Evolutionary conservation across 163 green algal genomes (phyloP), one percentile per base, ranked within the genome.

Genomic region (Prototheca cutis): DNA sequence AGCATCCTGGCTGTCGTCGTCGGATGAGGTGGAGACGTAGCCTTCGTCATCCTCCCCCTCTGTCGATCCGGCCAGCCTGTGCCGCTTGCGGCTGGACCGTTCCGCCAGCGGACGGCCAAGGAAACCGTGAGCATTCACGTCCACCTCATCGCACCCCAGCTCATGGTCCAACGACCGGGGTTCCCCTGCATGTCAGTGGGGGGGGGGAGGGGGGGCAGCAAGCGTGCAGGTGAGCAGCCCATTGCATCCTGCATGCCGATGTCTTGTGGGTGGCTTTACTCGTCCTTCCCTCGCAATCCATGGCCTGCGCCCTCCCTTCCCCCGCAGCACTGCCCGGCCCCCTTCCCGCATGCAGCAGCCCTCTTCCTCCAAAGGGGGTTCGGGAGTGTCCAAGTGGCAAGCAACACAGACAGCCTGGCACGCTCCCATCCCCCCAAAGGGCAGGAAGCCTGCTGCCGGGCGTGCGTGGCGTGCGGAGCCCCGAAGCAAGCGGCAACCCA

Each of bases 141-240:
- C 62, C 2, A 67, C 42, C 48, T 70, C 65, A 1, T 68, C 68
- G 1, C 18, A 6, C 21, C 39, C 55, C 36, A 47, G 63, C 32
- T 40, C 28, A 42, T 67, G 68, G 4, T 29, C 18, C 4, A 48
- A 4, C 3, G 62, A 49, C 4, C 58, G 56, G 36, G 62, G 54
- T 53, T 72, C 63, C 34, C 54, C 63, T 71, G 63, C 63, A 60
- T n/a, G 36, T 2, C 42, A 51, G 10, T 51, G 6, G 25, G 25
- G 42, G 42, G 10, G 10, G 42, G 42, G 6, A 24, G 13, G 42
- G 18, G 6, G 42, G 10, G 10, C 8, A 21, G 8, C n/a, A n/a
- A n/a, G n/a, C n/a, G n/a, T n/a, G n/a, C n/a, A n/a, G n/a, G 59
- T 49, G 47, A 19, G 25, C 32, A 15, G 33, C 24, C 21, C 3